Conservation (phyloP, 805 yeast genomes). For the Scheffersomyces amazonensis region DNA sequence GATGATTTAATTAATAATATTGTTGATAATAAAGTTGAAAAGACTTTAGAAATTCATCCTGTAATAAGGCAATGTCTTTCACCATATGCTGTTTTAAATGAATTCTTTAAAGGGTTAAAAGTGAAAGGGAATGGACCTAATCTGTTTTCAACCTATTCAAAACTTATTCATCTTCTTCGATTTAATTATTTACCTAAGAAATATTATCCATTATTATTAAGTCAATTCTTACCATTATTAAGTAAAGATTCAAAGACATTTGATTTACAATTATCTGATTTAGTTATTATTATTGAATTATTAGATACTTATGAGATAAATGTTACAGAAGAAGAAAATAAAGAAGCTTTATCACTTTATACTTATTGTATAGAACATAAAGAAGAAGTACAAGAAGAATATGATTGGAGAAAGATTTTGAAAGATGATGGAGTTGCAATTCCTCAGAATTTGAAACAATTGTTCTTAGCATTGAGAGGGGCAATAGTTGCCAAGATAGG, state of each 20-base stretch:
- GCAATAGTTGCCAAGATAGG: conserved; percentile 32
- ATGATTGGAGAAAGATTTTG: conserved; percentile 37
- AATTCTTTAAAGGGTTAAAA: conserved; percentile 38
- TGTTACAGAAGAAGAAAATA: conserved; percentile 16
- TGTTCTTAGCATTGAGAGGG: conserved; percentile 27
- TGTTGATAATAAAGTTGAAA: conserved; percentile 33
- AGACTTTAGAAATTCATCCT: conserved; percentile 43
- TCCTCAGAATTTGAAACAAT: conserved; percentile 23
- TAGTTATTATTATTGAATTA: conserved; percentile 35
- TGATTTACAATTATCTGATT: conserved; percentile 26
- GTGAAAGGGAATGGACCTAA: conserved; percentile 8
- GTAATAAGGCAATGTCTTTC: conserved; percentile 65
- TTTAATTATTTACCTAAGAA: conserved; percentile 45
- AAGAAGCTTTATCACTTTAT: conserved; percentile 31
- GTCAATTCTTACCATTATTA: conserved; percentile 47
- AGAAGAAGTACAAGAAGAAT: conserved; percentile 12
- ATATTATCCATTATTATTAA: conserved; percentile 46
- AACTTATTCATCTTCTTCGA: conserved; percentile 47
- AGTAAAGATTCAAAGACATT: conserved; percentile 4
- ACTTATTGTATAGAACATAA: conserved; percentile 23
- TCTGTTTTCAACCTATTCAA: conserved; percentile 38
- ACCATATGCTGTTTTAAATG: conserved; percentile 65
- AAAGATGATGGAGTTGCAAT: conserved; percentile 11
- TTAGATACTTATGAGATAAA: conserved; percentile 33
- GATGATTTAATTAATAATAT: conserved; percentile 55